Evolutionary conservation across 495 filamentous ascomycete species (phyloP).

Genomic region (Hypoxylon subgilvum): DNA sequence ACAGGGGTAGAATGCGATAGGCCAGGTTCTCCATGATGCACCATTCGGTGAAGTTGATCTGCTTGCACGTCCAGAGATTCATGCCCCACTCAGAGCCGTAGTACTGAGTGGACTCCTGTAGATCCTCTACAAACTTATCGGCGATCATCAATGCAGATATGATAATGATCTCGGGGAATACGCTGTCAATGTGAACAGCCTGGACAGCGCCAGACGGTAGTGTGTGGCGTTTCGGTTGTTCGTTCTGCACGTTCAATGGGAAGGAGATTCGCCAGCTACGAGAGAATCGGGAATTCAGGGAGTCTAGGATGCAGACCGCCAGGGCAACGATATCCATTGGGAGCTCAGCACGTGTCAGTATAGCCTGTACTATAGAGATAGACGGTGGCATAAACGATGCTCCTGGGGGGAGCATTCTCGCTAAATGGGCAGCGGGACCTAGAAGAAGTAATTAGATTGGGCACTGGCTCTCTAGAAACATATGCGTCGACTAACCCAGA

Average conservation of each 20-base stretch:
- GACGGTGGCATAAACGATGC: conserved; percentile 58
- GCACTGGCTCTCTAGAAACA: no score
- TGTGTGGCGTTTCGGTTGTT: conserved; percentile 52
- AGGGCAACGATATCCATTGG: conserved; percentile 59
- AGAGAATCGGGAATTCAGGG: conserved; percentile 61
- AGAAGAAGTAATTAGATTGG: conserved; percentile 25
- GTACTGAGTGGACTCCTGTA: conserved; percentile 49
- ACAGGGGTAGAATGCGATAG: conserved; percentile 59
- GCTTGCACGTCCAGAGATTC: conserved; percentile 57
- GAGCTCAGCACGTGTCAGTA: conserved; percentile 56
- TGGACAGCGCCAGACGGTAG: conserved; percentile 47
- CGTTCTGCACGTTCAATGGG: conserved; percentile 43
- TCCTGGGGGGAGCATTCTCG: conserved; percentile 60
- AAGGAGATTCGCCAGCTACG: conserved; percentile 58
- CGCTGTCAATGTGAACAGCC: conserved; percentile 58
- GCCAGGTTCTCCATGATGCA: conserved; percentile 61
- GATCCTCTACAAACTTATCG: conserved; percentile 60
- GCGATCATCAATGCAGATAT: conserved; percentile 58
- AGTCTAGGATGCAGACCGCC: conserved; percentile 62
- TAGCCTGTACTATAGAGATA: conserved; percentile 56
- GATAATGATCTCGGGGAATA: conserved; percentile 60
- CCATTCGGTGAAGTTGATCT: conserved; percentile 61
- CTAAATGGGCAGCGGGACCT: conserved; percentile 63
- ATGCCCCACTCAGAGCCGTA: conserved; percentile 54
- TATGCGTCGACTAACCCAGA: conserved; percentile 49